Conservation (phyloP, 2,329 filamentous ascomycete genomes). For the Dothistroma pini region DNA sequence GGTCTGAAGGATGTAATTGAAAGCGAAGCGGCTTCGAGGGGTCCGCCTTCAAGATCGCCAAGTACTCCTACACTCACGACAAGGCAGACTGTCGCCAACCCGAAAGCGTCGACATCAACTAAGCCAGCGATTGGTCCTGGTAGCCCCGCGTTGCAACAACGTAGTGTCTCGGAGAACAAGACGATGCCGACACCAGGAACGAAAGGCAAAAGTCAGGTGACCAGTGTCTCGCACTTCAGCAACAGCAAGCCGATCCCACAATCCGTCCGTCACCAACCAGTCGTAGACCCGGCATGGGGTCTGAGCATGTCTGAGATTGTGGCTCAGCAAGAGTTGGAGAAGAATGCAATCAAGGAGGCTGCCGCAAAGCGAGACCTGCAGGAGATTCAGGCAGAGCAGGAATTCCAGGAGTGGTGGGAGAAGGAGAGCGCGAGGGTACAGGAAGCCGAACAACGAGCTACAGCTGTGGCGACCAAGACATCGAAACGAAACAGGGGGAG, state of each 20-base stretch:
- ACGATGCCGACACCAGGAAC: background rate
- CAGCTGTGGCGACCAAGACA: constrained; percentile 16
- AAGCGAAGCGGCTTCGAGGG: constrained; percentile 31
- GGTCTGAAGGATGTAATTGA: constrained; percentile 51
- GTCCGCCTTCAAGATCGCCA: constrained; percentile 27
- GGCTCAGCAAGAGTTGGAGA: constrained; percentile 78
- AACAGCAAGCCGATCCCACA: constrained; percentile 39
- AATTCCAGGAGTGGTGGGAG: constrained; percentile 96
- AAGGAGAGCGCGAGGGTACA: constrained; percentile 68
- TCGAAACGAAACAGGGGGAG: constrained; percentile 21
- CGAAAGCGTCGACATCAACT: constrained; percentile 25
- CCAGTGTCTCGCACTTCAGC: constrained; percentile 27
- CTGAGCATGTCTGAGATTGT: constrained; percentile 86
- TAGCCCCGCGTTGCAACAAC: constrained; percentile 24
- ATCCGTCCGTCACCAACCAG: constrained; percentile 51
- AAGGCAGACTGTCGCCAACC: constrained; percentile 57
- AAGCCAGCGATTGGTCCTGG: constrained; percentile 21
- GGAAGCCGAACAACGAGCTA: constrained; percentile 25
- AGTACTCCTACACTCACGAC: constrained; percentile 55
- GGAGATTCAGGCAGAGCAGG: constrained; percentile 95
- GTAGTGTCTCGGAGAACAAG: constrained; percentile 17
- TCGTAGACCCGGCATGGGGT: constrained; percentile 62
- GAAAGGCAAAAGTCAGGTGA: constrained; percentile 4
- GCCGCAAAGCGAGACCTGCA: constrained; percentile 83
- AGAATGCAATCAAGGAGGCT: constrained; percentile 75